These are phyloP conservation scores for Penicillium sp. DNA, from an alignment of 2,329 filamentous ascomycete genomes.

Conservation along the genomic window DNA sequence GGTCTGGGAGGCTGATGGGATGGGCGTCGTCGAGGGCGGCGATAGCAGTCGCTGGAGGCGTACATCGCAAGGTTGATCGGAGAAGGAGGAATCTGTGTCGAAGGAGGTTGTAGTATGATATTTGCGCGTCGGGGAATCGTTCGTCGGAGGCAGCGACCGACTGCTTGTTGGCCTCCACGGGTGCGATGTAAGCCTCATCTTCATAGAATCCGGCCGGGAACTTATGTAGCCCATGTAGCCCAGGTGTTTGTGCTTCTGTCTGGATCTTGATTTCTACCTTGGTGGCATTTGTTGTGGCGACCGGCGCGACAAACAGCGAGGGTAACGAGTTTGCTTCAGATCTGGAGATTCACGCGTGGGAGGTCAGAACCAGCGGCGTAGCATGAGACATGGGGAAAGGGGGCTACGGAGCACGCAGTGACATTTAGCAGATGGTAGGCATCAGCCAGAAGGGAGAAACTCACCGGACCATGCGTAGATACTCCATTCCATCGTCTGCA, in stretches of 20 bases:
- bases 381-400: not conserved
- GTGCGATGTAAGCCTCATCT: constrained; percentile 77
- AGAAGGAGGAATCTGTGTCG: constrained; percentile 66
- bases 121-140: constrained; percentile 54
- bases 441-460: constrained; percentile 27
- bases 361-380: constrained; percentile 11
- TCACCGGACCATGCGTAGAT: constrained; percentile 72
- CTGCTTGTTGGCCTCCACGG: constrained; percentile 53
- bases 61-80: constrained; percentile 61
- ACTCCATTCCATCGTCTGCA: constrained; percentile 68
- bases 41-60: constrained; percentile 57
- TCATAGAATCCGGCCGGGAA: constrained; percentile 66
- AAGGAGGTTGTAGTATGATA: constrained; percentile 69
- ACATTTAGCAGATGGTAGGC: constrained; percentile 27
- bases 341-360: constrained; percentile 49
- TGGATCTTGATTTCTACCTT: not conserved
- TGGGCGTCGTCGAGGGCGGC: constrained; percentile 57
- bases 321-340: constrained; percentile 75
- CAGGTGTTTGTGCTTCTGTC: not conserved
- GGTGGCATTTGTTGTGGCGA: constrained; percentile 29
- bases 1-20: constrained; percentile 55
- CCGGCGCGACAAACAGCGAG: constrained; percentile 67
- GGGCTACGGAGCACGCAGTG: constrained; percentile 6
- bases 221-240: constrained; percentile 38
- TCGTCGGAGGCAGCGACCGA: constrained; percentile 33